Conservation (phyloP, 2,329 filamentous ascomycete species). For the Pseudogymnoascus sp. region DNA sequence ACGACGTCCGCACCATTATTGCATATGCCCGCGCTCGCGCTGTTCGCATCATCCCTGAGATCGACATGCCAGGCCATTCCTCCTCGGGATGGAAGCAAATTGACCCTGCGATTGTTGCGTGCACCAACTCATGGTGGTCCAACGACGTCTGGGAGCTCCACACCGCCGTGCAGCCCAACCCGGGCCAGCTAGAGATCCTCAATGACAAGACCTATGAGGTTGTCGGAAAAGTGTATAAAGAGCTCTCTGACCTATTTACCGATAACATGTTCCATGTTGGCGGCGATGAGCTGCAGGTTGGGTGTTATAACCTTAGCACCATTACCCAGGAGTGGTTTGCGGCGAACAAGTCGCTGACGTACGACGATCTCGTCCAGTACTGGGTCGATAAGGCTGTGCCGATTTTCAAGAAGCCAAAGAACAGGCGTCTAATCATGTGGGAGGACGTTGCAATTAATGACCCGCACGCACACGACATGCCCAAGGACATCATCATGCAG, state of each 20-base stretch:
- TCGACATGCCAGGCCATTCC: slow-evolving; percentile 73
- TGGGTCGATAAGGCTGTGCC: slow-evolving; percentile 57
- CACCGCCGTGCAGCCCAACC: slow-evolving; percentile 52
- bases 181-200: slow-evolving; percentile 57
- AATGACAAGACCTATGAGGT: slow-evolving; percentile 61
- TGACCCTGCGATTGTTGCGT: slow-evolving; percentile 57
- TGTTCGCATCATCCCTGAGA: slow-evolving; percentile 64
- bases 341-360: slow-evolving; percentile 61
- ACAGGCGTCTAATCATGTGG: slow-evolving; percentile 63
- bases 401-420: slow-evolving; percentile 52
- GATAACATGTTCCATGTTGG: slow-evolving; percentile 78
- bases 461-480: slow-evolving; percentile 43
- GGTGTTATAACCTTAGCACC: slow-evolving; percentile 51
- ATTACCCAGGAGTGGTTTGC: slow-evolving; percentile 54
- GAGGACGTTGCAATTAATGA: slow-evolving; percentile 72
- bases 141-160: slow-evolving; percentile 54
- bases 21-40: slow-evolving; percentile 60
- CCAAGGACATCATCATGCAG: slow-evolving; percentile 66
- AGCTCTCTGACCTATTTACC: slow-evolving; percentile 61
- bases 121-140: slow-evolving; percentile 51
- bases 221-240: slow-evolving; percentile 49
- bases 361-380: slow-evolving; percentile 60
- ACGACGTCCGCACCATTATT: slow-evolving; percentile 59
- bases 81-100: slow-evolving; percentile 52
- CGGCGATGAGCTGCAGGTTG: slow-evolving; percentile 62